These are phyloP conservation scores for Pythium volutum DNA, from an alignment of 352 stramenopile genomes.

Conservation along the genomic window DNA sequence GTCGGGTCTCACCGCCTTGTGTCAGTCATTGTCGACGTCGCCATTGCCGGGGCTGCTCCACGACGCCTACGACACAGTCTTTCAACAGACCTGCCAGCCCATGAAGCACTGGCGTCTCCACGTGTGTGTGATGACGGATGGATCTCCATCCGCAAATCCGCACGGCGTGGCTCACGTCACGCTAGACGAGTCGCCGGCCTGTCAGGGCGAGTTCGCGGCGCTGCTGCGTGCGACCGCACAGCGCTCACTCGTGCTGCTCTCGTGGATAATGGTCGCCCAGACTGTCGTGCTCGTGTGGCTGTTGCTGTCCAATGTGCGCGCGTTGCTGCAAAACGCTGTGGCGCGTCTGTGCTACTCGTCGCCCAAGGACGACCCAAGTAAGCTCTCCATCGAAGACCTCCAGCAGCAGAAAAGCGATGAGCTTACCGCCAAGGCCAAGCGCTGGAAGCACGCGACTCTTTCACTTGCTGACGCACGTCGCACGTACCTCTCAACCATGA, in stretches of 20 bases:
- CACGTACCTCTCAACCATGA: slow-evolving; percentile 28
- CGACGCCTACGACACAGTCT: slow-evolving; percentile 19
- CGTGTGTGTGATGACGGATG: slow-evolving; percentile 9
- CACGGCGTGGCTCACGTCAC: not conserved
- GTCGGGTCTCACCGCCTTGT: slow-evolving; percentile 21
- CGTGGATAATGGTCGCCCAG: slow-evolving; percentile 17
- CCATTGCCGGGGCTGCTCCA: slow-evolving; percentile 3
- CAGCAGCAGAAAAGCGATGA: slow-evolving; percentile 4
- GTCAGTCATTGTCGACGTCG: slow-evolving; percentile 8
- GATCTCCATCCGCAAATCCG: not conserved
- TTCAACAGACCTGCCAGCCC: slow-evolving; percentile 26
- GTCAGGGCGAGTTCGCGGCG: slow-evolving; percentile 23
- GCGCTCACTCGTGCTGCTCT: slow-evolving; percentile 15
- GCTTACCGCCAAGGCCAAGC: not conserved
- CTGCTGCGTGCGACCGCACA: slow-evolving; percentile 24
- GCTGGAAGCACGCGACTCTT: slow-evolving; percentile 15
- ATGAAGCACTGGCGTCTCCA: slow-evolving; percentile 21
- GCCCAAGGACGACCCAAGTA: not conserved
- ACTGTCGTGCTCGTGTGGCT: slow-evolving; percentile 19
- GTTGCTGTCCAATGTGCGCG: slow-evolving; percentile 15
- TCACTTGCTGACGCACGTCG: slow-evolving; percentile 17
- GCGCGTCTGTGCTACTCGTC: not conserved
- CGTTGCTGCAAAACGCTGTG: not conserved
- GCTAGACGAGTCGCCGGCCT: slow-evolving; percentile 22
- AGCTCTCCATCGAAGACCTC: not conserved